Base-by-base conservation (phyloP, 495 filamentous ascomycete species). In the Podospora anserina region DNA sequence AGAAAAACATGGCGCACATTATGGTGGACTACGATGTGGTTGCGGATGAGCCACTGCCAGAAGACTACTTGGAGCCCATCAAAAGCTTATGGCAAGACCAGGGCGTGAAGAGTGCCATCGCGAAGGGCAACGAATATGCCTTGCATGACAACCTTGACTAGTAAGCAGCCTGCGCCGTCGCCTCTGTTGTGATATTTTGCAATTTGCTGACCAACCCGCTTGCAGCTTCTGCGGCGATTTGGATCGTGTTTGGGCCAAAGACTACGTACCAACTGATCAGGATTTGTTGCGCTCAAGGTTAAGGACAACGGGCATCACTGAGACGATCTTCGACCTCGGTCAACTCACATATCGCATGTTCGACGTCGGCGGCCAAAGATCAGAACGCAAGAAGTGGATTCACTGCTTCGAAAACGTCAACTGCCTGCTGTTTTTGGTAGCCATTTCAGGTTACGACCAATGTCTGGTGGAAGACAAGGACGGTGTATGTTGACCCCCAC, bases 371-470 rank as follows among this genome's bases (percentile, higher is more conserved):
- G 95, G 95, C 64, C 95, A 99, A 79, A 84, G 95, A 71, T 98
- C 96, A 26, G 95, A 99, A 73, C 90, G 95, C 64, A 99, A 99
- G 86, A 99, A 99, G 80, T 99, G 95, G 95, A 97, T 99, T 71
- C 95, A 99, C 76, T 97, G 95, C 80, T 99, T 99, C 78, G 95
- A 99, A 75, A 96, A 96, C 74, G 95, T 99, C 69, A 94, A 92
- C 66, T 91, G 90, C 76, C 83, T 99, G 53, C 84, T 99, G 59
- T 99, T 99, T 81, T 87, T 99, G 75, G 95, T 97, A 62, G 95
- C 95, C 44, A 90, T 99, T 71, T 97, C 93, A 68, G 95, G 94
- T 53, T 99, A 98, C 76, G 95, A 99, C 77, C 95, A 99, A 79
- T 94, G 94, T 73, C 82, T 99, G 23, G 92, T 98, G 3, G 95